phyloP scores from a whole-genome alignment of 2,329 filamentous ascomycete species.

The Cercospora zeae-maydis region DNA sequence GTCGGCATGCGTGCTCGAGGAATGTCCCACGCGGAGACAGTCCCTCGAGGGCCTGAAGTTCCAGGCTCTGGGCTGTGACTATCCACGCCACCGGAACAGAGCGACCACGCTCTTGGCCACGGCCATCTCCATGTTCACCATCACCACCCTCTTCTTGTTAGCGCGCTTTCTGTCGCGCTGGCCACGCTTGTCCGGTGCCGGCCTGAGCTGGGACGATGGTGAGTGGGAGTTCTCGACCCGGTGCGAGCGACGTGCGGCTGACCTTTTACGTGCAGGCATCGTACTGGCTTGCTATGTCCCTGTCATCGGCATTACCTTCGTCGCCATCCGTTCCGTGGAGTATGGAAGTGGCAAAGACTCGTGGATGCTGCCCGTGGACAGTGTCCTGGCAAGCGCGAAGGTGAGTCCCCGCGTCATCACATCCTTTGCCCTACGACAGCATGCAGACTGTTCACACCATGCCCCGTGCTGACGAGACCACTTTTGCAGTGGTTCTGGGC shows the following conservation, averaged over 20 bases:
- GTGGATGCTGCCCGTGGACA: constrained; percentile 9
- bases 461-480: neutral
- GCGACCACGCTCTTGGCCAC: neutral
- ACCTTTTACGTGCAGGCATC: neutral
- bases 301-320: constrained; percentile 8
- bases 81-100: neutral
- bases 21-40: constrained; percentile 4
- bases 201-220: constrained; percentile 15
- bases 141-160: constrained; percentile 6
- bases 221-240: neutral
- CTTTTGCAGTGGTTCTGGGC: constrained; percentile 15
- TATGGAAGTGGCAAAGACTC: constrained; percentile 5
- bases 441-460: neutral
- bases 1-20: constrained; percentile 1
- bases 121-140: constrained; percentile 2
- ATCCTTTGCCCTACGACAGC: neutral
- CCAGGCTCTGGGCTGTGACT: constrained; percentile 4
- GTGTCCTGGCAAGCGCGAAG: constrained; percentile 3
- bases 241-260: neutral
- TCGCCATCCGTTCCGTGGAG: neutral
- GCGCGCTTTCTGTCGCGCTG: constrained; percentile 12
- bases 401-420: neutral
- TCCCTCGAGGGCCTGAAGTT: constrained; percentile 8
- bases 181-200: constrained; percentile 7
- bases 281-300: neutral